These are phyloP conservation scores for Macrophomina pseudophaseolina DNA, from an alignment of 2,329 filamentous ascomycete genomes.

Conservation along the genomic window DNA sequence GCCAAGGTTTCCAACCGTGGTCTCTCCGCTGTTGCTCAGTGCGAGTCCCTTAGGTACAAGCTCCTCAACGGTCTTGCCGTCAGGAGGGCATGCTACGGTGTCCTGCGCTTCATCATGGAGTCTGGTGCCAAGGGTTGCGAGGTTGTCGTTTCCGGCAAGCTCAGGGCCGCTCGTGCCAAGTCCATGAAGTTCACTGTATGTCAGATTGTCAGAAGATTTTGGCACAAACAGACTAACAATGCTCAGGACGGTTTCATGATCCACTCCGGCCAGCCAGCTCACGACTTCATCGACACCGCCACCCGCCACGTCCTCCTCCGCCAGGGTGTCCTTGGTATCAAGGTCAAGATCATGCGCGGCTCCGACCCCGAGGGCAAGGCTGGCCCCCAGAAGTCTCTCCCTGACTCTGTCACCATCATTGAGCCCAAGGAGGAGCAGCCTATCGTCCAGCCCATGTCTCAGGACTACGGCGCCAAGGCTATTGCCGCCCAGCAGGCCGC, in stretches of 20 bases:
- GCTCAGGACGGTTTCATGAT: constrained; percentile 97
- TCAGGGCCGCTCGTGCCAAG: constrained; percentile 98
- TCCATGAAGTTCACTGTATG: constrained; percentile 99
- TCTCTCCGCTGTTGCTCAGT: constrained; percentile 99
- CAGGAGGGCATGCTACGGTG: constrained; percentile 99
- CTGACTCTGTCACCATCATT: constrained; percentile 98
- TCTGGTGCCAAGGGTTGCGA: constrained; percentile 99
- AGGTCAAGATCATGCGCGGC: constrained; percentile 99
- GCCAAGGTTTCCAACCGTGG: constrained; percentile 99
- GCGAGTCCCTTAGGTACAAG: constrained; percentile 99
- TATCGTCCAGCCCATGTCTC: constrained; percentile 91
- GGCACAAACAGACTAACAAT: constrained; percentile 30
- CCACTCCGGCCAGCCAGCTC: constrained; percentile 99
- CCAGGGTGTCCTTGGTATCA: constrained; percentile 99
- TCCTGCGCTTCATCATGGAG: constrained; percentile 99
- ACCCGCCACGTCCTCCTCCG: constrained; percentile 99
- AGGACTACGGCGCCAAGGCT: constrained; percentile 98
- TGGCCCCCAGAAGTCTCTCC: constrained; percentile 94
- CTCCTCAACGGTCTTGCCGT: constrained; percentile 99
- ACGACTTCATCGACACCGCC: constrained; percentile 99
- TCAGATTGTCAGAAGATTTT: constrained; percentile 29
- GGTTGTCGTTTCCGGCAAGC: constrained; percentile 99
- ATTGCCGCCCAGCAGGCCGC: constrained; percentile 70
- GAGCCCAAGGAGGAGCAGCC: constrained; percentile 99
- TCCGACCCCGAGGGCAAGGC: constrained; percentile 99